phyloP scores from a whole-genome alignment of 1,139 yeast genomes.

The Groenewaldozyma auringiensis region DNA sequence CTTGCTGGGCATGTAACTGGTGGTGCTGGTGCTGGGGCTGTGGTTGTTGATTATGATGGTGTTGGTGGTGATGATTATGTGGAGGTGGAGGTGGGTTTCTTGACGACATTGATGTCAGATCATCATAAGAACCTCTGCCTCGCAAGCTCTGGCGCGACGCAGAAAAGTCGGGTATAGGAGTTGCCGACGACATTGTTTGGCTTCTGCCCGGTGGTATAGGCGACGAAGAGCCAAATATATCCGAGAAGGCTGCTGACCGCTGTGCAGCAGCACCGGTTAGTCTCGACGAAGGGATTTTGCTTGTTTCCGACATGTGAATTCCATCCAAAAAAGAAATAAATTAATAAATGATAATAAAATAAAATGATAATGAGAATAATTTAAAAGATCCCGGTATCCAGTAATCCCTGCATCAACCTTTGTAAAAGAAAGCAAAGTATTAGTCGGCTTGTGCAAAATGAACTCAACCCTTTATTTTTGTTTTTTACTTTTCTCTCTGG shows the following conservation, averaged over 20 bases:
- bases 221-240: conserved; percentile 33
- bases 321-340: not conserved
- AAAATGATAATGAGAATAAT: not conserved
- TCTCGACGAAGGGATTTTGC: conserved; percentile 8
- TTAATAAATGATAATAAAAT: not conserved
- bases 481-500: too few species aligned
- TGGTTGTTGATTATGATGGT: too few species aligned
- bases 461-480: too few species aligned
- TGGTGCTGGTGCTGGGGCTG: too few species aligned
- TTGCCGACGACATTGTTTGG: conserved; percentile 12
- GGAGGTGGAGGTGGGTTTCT: too few species aligned
- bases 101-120: too few species aligned
- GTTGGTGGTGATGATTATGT: too few species aligned
- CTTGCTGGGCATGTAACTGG: not conserved
- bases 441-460: too few species aligned
- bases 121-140: not conserved
- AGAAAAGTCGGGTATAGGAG: conserved; percentile 1
- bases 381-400: too few species aligned
- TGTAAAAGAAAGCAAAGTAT: too few species aligned
- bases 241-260: conserved; percentile 31
- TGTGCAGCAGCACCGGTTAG: conserved; percentile 19
- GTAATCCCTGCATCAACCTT: too few species aligned
- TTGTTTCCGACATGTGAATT: conserved; percentile 7
- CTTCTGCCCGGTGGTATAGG: conserved; percentile 33
- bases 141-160: too few species aligned